A percentile compares a stretch with the other conserved stretches of the same genome.
These are phyloP conservation scores for Carex littledalei DNA, from an alignment of 176 grass and related monocot species.

Conservation along the genomic window DNA sequence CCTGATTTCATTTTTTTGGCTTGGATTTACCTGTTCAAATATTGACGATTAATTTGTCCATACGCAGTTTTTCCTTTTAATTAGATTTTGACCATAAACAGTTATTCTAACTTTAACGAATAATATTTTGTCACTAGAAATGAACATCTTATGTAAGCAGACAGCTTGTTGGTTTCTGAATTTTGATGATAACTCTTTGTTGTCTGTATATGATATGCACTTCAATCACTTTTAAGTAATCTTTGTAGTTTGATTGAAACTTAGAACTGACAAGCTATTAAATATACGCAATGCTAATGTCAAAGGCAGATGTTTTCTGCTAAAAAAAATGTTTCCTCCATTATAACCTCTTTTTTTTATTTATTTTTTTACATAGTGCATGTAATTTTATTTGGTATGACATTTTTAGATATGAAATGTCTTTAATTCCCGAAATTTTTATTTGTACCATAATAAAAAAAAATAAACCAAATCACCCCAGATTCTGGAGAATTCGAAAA, in stretches of 20 bases:
- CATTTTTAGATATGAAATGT: background rate
- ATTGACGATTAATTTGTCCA: background rate
- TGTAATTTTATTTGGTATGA: background rate
- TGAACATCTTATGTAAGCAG: background rate
- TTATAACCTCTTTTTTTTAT: background rate
- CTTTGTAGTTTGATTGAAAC: background rate
- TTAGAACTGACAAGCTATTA: background rate
- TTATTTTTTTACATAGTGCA: background rate
- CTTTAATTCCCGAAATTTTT: background rate
- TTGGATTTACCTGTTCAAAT: background rate
- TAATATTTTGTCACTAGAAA: background rate
- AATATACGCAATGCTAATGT: background rate
- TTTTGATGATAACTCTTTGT: background rate
- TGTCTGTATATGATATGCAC: background rate
- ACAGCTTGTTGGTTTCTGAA: background rate
- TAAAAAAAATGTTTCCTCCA: background rate
- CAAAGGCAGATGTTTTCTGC: background rate
- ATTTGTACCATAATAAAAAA: too few relatives aligned
- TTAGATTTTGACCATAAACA: background rate
- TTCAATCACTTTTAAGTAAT: background rate
- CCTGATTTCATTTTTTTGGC: background rate
- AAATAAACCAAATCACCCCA: too few relatives aligned
- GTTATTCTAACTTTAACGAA: background rate
- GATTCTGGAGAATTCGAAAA: too few relatives aligned
- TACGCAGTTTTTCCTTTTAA: background rate